Evolutionary conservation across 2,329 filamentous ascomycete species (phyloP), one percentile per base, ranked within the genome.

Genomic region (Colletotrichum tropicicola): DNA sequence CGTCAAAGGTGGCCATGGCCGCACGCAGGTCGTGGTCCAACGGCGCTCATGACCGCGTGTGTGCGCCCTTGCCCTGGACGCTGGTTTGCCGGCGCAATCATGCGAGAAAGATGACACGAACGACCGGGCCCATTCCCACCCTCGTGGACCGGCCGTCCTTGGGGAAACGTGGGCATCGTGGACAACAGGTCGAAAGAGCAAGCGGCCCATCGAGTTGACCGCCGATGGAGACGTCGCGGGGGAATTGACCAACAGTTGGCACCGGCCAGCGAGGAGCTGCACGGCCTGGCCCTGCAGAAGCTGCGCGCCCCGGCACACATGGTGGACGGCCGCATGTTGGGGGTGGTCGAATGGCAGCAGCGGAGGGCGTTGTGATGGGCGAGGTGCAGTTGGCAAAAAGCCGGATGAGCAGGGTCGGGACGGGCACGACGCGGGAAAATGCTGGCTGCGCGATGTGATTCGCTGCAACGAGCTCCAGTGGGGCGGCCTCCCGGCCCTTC

Each of bases 261-360:
- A 56, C 28, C 32, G 21, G 43, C 19, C 25, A 35, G 27, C 48
- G n/a, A 23, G 21, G n/a, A 23, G 39, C 54, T 48, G 43, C 65
- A 48, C 45, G 47, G 28, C 44, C 30, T 59, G 37, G 44, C 10
- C 21, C 63, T 59, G 59, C 53, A 59, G 48, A 53, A 55, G 23
- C 41, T 56, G 55, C 55, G 43, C 35, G 44, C 28, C 44, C 51
- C 52, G 35, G 45, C 55, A 51, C 56, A 56, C 44, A 54, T 55
- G 35, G 32, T 41, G 51, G 52, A 43, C 37, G 41, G 44, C 21
- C 54, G 55, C 55, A 61, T 41, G 62, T 19, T 62, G 61, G 37
- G 61, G 62, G 57, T 55, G 56, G 61, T 61, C 61, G 61, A 62
- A 67, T 67, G 39, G 47, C 45, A 54, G 54, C 15, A 43, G 43